Evolutionary conservation across 1,284 basidiomycete genomes (phyloP), one percentile per base, ranked within the genome.

Genomic region (Melampsora americana): DNA sequence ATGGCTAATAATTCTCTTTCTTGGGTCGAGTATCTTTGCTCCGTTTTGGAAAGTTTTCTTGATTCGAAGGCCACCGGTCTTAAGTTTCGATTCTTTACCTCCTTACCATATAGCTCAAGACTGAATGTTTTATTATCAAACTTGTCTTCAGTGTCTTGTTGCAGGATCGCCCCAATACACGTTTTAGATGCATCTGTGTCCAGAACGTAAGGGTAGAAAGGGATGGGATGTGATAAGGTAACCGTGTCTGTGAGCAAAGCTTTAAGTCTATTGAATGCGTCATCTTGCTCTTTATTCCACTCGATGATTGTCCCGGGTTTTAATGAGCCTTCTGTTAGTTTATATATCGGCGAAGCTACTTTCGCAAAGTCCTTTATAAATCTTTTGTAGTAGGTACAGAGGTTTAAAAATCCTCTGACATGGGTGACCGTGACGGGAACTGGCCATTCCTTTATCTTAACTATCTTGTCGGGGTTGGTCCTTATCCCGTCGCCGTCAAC

Each of bases 301-400:
- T 6, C 6, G 30, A 60, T 60, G n/a, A n/a, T n/a, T n/a, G n/a
- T n/a, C n/a, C n/a, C n/a, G 28, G 35, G 23, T 32, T 56, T 53
- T 26, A 48, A 44, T 2, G 48, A 68, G 26, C 48, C 48, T 32
- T 68, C n/a, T 7, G 66, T 53, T 28, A 68, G 20, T 20, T 68
- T 23, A 30, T 68, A 68, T 3, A 68, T 9, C 4, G 66, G 66
- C 1, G 46, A 48, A 9, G 42, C 42, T 1, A 68, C 28, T 30
- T 48, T 68, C 5, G 28, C 48, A 48, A 68, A 68, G 26, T 68
- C 28, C 7, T 68, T 53, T 7, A 68, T 68, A 5, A 68, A 68
- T 18, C 66, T 11, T 23, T 68, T 68, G 32, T 68, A 68, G 28
- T 68, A 68, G 1, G 48, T 68, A 26, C 66, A 28, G 26, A 26